Conservation (phyloP, 768 basidiomycete genomes). For the Solioccasus polychromus region DNA sequence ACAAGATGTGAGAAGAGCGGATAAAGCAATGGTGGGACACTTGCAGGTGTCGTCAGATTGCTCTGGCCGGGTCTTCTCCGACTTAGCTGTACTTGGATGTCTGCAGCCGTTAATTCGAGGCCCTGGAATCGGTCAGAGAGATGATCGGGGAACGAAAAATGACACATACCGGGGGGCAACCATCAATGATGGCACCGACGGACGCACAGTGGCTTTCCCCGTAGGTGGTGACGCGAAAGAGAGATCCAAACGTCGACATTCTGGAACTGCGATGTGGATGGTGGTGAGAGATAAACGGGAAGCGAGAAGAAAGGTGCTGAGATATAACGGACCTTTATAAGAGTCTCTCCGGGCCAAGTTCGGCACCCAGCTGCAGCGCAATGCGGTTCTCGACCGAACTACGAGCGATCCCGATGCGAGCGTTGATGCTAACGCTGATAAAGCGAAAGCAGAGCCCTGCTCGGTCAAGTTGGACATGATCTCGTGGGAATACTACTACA, state of each 20-base stretch:
- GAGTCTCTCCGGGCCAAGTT: background rate
- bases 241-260: conserved; percentile 92
- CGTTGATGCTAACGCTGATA: too few species aligned
- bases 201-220: conserved; percentile 97
- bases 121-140: conserved; percentile 52
- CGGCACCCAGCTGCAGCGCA: conserved; percentile 11
- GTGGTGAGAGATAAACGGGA: conserved; percentile 13
- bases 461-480: background rate
- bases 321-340: conserved; percentile 22
- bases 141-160: conserved; percentile 7
- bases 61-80: conserved; percentile 94
- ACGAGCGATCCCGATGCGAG: conserved; percentile 9
- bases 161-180: conserved; percentile 83
- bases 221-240: conserved; percentile 95
- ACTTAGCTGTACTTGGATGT: conserved; percentile 89
- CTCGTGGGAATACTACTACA: conserved; percentile 28
- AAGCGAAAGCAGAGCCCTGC: conserved; percentile 2
- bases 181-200: conserved; percentile 96
- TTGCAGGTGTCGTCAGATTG: conserved; percentile 90
- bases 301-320: conserved; percentile 1
- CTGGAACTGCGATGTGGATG: conserved; percentile 2
- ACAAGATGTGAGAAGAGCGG: conserved; percentile 3
- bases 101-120: conserved; percentile 69
- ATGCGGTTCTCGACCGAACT: conserved; percentile 25
- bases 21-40: conserved; percentile 28